Percentiles rank a stretch among this genome's conserved stretches.
Conservation (phyloP, 345 rosid genomes). For the Acer yangbiense region DNA sequence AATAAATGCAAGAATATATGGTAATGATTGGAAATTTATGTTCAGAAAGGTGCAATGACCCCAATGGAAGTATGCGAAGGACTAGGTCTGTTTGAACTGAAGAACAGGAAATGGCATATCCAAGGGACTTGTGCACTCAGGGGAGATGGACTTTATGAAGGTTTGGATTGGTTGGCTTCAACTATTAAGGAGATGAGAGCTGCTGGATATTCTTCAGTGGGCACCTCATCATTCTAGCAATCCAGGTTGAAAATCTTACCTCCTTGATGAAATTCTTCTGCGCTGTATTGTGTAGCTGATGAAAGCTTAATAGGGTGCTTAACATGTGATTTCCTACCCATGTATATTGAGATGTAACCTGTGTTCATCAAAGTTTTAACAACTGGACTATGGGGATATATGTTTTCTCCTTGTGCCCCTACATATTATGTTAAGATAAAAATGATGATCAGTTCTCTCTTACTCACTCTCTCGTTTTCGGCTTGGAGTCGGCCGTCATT, state of each 20-base stretch:
- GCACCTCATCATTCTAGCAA: conserved; percentile 67
- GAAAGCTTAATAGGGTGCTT: conserved; percentile 13
- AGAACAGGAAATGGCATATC: conserved; percentile 99
- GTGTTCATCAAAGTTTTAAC: neutral
- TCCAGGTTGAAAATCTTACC: conserved; percentile 32
- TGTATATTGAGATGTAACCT: neutral
- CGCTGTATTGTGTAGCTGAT: conserved; percentile 8
- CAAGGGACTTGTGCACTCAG: conserved; percentile 95
- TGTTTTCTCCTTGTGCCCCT: neutral
- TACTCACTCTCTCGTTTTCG: neutral
- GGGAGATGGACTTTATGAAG: conserved; percentile 99
- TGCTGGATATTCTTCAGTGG: conserved; percentile 83
- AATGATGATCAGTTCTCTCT: neutral
- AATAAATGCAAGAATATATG: neutral
- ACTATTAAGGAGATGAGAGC: conserved; percentile 90
- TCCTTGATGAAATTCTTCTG: conserved; percentile 9
- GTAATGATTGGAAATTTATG: neutral
- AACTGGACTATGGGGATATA: neutral
- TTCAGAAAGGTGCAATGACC: conserved; percentile 97
- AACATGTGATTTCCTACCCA: neutral
- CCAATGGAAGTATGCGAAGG: conserved; percentile 95
- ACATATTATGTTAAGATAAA: neutral
- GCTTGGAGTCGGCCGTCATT: no score
- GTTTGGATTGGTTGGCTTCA: conserved; percentile 87
- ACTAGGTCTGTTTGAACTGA: conserved; percentile 84